Base-by-base conservation (phyloP, 1,139 yeast genomes). In the Candida sanyaensis region DNA sequence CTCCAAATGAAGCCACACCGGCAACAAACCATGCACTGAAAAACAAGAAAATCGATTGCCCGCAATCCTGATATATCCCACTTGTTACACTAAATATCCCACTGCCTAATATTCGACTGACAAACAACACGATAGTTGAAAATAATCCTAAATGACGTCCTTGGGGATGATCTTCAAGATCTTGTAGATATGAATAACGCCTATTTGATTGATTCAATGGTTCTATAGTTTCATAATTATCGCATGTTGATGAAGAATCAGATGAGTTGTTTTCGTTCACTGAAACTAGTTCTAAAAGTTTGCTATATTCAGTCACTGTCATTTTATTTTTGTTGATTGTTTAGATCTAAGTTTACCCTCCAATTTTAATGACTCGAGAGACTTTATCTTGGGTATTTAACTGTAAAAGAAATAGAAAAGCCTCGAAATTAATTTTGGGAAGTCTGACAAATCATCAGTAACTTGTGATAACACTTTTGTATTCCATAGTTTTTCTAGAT, bases 61-160 rank as follows among this genome's bases (percentile, higher is more conserved):
- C 92, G 57, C 84, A 80, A 56, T 84, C 86, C 40, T 76, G 77
- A 57, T 79, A 84, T 33, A 86, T 81, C 24, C 84, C 80, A 17
- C 88, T 78, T 0, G 92, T 85, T 1, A 85, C 81, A 12, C 90
- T 85, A 66, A 86, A 84, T 13, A 86, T 86, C 0, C 93, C 93
- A 1, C 90, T 83, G 0, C 93, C 93, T n/a, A 86, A 71, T 39
- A 86, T 86, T 50, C 91, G 68, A 24, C 88, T 81, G 3, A 86
- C 75, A 55, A 84, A 83, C 49, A 85, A 55, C 21, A 84, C 76
- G 43, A 84, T 74, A 0, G 88, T 84, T 5, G 90, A 83, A 56
- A 78, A 84, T 2, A 84, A 61, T 0, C 92, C 92, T 50, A 86
- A 62, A 62, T 86, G 91, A 31, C 93, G 69, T 1, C 93, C 92